A percentile compares a stretch with the other conserved stretches of the same genome.
Evolutionary conservation across 2,329 filamentous ascomycete species (phyloP).

Genomic region (Metarhizium sp.): DNA sequence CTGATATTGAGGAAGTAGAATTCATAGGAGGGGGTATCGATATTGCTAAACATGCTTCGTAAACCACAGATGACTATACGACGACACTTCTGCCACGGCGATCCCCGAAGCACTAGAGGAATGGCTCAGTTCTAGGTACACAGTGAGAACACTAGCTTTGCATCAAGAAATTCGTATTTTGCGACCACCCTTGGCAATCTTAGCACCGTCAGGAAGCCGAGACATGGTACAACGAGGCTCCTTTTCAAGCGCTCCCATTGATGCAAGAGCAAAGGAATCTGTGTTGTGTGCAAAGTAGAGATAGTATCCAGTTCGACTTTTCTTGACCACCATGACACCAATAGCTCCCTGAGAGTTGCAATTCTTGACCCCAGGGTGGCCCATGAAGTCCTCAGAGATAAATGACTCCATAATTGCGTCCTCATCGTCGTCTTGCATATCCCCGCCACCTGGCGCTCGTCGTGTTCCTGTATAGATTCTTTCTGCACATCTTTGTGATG

Average conservation of each 20-base stretch:
- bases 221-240: constrained; percentile 83
- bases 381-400: constrained; percentile 85
- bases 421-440: constrained; percentile 65
- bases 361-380: constrained; percentile 72
- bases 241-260: constrained; percentile 72
- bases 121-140: not conserved
- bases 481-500: constrained; percentile 77
- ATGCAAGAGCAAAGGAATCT: constrained; percentile 76
- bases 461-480: constrained; percentile 66
- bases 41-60: not conserved
- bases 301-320: constrained; percentile 63
- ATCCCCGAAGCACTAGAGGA: not conserved
- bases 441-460: constrained; percentile 49
- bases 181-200: constrained; percentile 45
- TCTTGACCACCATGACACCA: constrained; percentile 85
- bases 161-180: constrained; percentile 30
- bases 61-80: not conserved
- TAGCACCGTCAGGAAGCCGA: constrained; percentile 46
- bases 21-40: not conserved
- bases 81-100: not conserved
- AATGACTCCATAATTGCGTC: constrained; percentile 65
- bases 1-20: not conserved
- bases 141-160: not conserved
- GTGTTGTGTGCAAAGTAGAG: constrained; percentile 97
- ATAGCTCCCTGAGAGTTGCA: constrained; percentile 82